Percentiles rank a stretch among this genome's conserved stretches.
These are phyloP conservation scores for Daedalea quercina DNA, from an alignment of 768 basidiomycete genomes.

Conservation along the genomic window DNA sequence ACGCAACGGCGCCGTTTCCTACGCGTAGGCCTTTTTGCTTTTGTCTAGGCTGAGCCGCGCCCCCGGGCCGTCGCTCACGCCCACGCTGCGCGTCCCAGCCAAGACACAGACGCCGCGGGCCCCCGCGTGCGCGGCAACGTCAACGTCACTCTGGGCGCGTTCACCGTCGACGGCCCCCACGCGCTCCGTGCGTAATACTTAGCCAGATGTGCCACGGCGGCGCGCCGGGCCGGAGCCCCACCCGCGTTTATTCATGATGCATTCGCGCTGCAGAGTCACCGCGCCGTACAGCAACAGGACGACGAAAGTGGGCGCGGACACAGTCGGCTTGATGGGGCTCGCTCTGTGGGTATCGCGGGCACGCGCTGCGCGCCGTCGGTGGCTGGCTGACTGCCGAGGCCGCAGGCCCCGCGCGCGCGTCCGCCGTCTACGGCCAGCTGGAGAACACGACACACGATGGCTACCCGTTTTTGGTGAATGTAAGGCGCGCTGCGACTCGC, in stretches of 20 bases:
- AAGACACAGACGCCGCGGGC: neutral
- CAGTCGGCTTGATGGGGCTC: no score
- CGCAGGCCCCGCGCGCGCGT: neutral
- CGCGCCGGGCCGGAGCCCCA: no score
- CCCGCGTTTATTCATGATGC: neutral
- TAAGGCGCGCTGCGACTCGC: neutral
- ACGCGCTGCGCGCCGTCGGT: no score
- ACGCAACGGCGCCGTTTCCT: neutral
- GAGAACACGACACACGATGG: neutral
- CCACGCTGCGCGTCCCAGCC: neutral
- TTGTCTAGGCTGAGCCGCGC: neutral
- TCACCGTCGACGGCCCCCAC: neutral
- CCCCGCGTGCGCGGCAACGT: neutral
- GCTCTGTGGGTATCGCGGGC: no score
- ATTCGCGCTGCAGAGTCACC: no score
- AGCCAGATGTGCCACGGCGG: neutral
- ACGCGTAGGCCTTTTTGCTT: neutral
- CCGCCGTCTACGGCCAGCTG: neutral
- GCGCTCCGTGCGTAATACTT: conserved; percentile 3
- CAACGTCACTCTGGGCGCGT: conserved; percentile 1
- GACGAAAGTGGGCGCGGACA: no score
- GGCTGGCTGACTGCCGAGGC: neutral
- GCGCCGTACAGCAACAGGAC: no score
- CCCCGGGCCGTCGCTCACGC: no score
- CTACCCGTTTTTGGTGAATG: neutral